A percentile compares a stretch with the other conserved stretches of the same genome.
These are phyloP conservation scores for Aspergillus ellipticus DNA, from an alignment of 495 filamentous ascomycete species.

Conservation along the genomic window DNA sequence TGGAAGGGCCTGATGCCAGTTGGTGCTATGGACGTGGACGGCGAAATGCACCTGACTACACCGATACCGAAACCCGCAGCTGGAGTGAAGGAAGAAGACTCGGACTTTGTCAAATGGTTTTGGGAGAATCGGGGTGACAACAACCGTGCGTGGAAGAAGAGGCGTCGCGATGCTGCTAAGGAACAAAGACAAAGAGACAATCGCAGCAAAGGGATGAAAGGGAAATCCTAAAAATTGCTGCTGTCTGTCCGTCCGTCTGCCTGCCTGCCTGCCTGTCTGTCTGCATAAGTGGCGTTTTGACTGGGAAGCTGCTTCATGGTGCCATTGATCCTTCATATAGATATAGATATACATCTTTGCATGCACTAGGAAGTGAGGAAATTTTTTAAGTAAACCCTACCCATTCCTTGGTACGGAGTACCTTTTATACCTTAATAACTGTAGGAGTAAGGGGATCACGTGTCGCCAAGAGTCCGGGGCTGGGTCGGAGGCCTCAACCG, in stretches of 20 bases:
- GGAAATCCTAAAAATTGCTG: conserved; percentile 28
- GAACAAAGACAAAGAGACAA: conserved; percentile 85
- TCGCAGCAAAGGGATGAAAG: conserved; percentile 53
- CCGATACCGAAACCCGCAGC: conserved; percentile 30
- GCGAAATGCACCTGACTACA: conserved; percentile 26
- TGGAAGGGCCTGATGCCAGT: conserved; percentile 23
- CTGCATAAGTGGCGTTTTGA: background rate
- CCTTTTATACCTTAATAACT: background rate
- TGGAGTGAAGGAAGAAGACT: conserved; percentile 47
- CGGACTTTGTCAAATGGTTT: conserved; percentile 85
- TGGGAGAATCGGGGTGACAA: conserved; percentile 87
- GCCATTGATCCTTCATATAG: background rate
- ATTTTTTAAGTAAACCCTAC: too few species aligned
- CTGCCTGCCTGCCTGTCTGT: background rate
- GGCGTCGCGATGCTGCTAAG: conserved; percentile 76
- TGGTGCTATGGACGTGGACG: conserved; percentile 31
- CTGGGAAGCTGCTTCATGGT: background rate
- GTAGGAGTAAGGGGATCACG: conserved; percentile 2
- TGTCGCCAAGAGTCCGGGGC: conserved; percentile 11
- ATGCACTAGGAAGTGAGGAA: background rate
- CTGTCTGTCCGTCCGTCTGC: background rate
- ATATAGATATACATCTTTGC: background rate
- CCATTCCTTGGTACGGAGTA: background rate
- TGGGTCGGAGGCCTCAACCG: background rate
- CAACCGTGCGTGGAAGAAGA: conserved; percentile 87